These are phyloP conservation scores for Hypoxylon sp. DNA, from an alignment of 2,329 filamentous ascomycete species.

Conservation along the genomic window DNA sequence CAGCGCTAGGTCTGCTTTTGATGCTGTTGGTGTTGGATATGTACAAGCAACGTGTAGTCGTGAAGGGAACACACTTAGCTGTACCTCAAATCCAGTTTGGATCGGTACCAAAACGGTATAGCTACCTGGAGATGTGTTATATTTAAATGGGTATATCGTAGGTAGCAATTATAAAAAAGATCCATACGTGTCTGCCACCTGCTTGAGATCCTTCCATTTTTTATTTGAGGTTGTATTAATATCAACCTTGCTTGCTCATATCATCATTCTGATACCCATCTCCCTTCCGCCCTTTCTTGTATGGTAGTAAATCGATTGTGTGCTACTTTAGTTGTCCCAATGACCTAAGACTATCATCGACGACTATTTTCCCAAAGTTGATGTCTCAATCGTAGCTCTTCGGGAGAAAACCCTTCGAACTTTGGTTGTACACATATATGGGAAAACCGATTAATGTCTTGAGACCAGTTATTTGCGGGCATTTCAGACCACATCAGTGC, in stretches of 20 bases:
- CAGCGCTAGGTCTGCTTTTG: conserved; percentile 44
- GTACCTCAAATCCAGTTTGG: conserved; percentile 54
- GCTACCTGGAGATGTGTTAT: neutral
- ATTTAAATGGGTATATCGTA: neutral
- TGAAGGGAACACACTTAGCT: conserved; percentile 51
- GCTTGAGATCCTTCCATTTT: neutral
- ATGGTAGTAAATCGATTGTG: neutral
- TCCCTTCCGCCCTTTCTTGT: neutral
- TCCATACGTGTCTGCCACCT: neutral
- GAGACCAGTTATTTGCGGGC: neutral
- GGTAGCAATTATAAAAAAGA: neutral
- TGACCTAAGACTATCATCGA: too few relatives aligned
- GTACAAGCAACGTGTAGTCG: conserved; percentile 54
- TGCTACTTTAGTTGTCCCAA: neutral
- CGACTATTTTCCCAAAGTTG: neutral
- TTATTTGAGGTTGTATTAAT: neutral
- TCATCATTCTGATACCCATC: neutral
- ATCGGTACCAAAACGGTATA: conserved; percentile 50
- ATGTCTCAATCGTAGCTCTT: conserved; percentile 1
- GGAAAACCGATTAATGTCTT: neutral
- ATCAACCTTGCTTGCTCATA: neutral
- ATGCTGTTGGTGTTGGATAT: conserved; percentile 51
- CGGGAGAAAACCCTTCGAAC: neutral
- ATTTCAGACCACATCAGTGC: neutral
- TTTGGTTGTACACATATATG: neutral